These are phyloP conservation scores for Hyparrhenia diplandra DNA, from an alignment of 176 grass and related monocot genomes.

Conservation along the genomic window DNA sequence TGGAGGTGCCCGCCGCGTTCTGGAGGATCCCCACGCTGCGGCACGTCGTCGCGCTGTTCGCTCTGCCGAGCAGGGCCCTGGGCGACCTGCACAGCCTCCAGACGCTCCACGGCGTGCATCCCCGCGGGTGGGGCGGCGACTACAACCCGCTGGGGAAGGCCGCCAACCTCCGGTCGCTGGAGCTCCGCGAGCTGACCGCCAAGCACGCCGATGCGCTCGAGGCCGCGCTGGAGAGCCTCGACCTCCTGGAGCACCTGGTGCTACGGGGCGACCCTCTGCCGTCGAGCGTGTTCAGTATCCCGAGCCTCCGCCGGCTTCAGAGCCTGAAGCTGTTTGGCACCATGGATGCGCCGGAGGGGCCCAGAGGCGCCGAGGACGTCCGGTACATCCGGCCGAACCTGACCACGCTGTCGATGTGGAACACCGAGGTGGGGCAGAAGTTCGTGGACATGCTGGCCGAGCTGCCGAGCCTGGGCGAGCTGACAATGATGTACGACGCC, in stretches of 20 bases:
- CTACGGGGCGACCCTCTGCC: slow-evolving; percentile 41
- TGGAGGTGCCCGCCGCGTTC: slow-evolving; percentile 39
- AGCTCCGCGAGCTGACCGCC: slow-evolving; percentile 30
- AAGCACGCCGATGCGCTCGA: slow-evolving; percentile 19
- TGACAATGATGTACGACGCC: slow-evolving; percentile 15
- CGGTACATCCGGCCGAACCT: slow-evolving; percentile 50
- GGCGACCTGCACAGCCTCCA: slow-evolving; percentile 44
- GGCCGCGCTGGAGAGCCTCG: slow-evolving; percentile 34
- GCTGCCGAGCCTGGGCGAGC: slow-evolving; percentile 42
- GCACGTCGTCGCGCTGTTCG: slow-evolving; percentile 35
- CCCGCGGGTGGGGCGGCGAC: slow-evolving; percentile 10
- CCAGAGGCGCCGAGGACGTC: not conserved
- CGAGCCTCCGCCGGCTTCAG: slow-evolving; percentile 47
- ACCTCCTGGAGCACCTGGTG: slow-evolving; percentile 41
- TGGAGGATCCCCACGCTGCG: slow-evolving; percentile 51
- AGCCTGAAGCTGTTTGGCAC: slow-evolving; percentile 33
- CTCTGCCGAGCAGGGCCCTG: slow-evolving; percentile 31
- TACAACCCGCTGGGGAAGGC: slow-evolving; percentile 28
- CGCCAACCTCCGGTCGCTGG: slow-evolving; percentile 41
- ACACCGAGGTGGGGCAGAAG: slow-evolving; percentile 32
- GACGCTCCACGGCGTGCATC: slow-evolving; percentile 43
- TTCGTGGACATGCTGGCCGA: slow-evolving; percentile 49
- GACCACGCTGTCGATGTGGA: slow-evolving; percentile 31
- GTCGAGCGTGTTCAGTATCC: slow-evolving; percentile 27
- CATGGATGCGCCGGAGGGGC: slow-evolving; percentile 19